A percentile compares a stretch with the other conserved stretches of the same genome.
Conservation (phyloP, 139 green algal species). For the Chlorella sorokiniana region DNA sequence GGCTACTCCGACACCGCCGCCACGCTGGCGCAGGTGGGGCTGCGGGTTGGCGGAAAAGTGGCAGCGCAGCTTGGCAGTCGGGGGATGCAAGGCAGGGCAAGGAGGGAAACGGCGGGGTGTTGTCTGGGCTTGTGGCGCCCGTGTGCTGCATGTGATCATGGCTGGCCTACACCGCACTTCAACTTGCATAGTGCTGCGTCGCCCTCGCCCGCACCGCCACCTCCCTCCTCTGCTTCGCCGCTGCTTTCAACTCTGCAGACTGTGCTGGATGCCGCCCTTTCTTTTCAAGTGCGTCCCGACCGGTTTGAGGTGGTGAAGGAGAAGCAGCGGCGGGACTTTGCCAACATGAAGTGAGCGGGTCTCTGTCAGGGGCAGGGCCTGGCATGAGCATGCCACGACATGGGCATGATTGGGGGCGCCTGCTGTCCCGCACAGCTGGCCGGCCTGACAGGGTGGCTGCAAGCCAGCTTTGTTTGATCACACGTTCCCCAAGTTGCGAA, state of each 20-base stretch:
- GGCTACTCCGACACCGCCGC: conserved; percentile 90
- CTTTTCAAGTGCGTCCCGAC: conserved; percentile 66
- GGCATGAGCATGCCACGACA: not conserved
- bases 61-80: too few species aligned
- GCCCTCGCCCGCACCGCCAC: not conserved
- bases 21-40: conserved; percentile 44
- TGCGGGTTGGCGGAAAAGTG: not conserved
- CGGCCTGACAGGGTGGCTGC: too few species aligned
- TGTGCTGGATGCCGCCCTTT: conserved; percentile 65
- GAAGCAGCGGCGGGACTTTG: conserved; percentile 41
- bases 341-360: conserved; percentile 39
- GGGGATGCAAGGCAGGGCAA: too few species aligned
- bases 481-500: not conserved
- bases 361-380: not conserved
- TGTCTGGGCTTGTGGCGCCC: too few species aligned
- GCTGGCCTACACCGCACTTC: too few species aligned
- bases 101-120: too few species aligned
- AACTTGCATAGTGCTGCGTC: not conserved
- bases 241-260: conserved; percentile 74
- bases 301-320: conserved; percentile 78
- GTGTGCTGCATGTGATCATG: too few species aligned
- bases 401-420: too few species aligned
- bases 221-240: not conserved
- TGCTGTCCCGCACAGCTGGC: not conserved
- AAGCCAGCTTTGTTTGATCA: too few species aligned